Evolutionary conservation across 805 yeast species (phyloP).

Genomic region (Yamadazyma nakazawae): DNA sequence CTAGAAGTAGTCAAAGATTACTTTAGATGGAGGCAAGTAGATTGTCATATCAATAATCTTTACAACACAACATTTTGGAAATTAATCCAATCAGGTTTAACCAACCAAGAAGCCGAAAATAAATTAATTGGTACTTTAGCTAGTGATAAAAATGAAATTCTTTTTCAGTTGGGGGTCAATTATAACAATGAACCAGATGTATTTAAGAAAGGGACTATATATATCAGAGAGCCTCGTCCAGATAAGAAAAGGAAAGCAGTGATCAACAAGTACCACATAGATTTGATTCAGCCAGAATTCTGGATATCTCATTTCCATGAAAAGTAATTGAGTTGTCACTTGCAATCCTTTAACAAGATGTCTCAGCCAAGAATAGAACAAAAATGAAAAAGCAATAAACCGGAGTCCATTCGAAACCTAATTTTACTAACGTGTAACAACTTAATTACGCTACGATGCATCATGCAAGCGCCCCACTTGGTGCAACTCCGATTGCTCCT

Average conservation of each 20-base stretch:
- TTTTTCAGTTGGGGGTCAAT: conserved; percentile 80
- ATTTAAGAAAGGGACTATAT: conserved; percentile 76
- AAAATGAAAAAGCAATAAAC: no score
- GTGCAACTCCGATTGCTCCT: no score
- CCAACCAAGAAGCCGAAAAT: conserved; percentile 79
- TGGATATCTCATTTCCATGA: conserved; percentile 41
- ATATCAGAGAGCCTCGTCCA: conserved; percentile 50
- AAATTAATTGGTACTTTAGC: conserved; percentile 73
- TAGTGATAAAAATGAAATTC: conserved; percentile 82
- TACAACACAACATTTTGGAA: conserved; percentile 94
- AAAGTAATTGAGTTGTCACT: conserved; percentile 18
- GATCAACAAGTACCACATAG: conserved; percentile 46
- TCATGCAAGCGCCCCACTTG: no score
- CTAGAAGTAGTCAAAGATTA: conserved; percentile 65
- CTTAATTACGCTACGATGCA: no score
- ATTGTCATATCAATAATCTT: conserved; percentile 91
- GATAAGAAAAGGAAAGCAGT: conserved; percentile 50
- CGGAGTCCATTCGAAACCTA: no score
- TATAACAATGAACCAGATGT: conserved; percentile 90
- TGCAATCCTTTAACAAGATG: not conserved
- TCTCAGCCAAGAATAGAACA: not conserved
- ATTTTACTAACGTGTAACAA: no score
- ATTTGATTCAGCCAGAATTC: conserved; percentile 60
- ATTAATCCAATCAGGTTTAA: conserved; percentile 60
- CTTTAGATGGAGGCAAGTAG: conserved; percentile 92